These are phyloP conservation scores for Cyberlindnera xylosilytica DNA, from an alignment of 805 yeast species.

Conservation along the genomic window DNA sequence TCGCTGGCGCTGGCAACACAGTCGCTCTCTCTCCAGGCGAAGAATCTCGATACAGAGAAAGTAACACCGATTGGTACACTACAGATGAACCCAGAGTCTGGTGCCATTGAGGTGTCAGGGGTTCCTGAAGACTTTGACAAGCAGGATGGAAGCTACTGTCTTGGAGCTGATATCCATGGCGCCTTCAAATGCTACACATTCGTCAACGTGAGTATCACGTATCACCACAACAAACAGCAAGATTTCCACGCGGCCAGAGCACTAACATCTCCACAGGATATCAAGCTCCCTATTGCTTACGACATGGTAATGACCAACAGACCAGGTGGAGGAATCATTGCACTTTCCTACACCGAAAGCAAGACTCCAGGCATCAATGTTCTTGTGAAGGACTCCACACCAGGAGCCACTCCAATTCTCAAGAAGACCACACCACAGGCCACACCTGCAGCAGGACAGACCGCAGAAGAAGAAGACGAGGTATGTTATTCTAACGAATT, in stretches of 20 bases:
- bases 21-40: constrained; percentile 8
- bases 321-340: constrained; percentile 21
- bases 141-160: constrained; percentile 19
- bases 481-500: no score
- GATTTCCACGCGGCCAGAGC: no score
- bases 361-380: constrained; percentile 13
- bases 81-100: constrained; percentile 5
- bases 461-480: constrained; percentile 6
- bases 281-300: constrained; percentile 3
- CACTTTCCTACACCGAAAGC: constrained; percentile 14
- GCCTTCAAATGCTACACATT: constrained; percentile 17
- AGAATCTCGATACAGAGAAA: constrained; percentile 9
- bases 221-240: background rate
- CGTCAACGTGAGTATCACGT: constrained; percentile 11
- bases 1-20: background rate
- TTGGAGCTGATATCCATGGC: constrained; percentile 21
- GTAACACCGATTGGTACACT: constrained; percentile 9
- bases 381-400: constrained; percentile 8
- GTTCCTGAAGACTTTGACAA: background rate
- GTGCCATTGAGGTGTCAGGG: constrained; percentile 2
- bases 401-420: constrained; percentile 15
- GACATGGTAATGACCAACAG: constrained; percentile 16
- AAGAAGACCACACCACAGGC: constrained; percentile 1
- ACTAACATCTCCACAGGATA: background rate
- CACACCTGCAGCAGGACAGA: background rate